Conservation (phyloP, 257 asterid species). For the Capsicum baccatum region DNA sequence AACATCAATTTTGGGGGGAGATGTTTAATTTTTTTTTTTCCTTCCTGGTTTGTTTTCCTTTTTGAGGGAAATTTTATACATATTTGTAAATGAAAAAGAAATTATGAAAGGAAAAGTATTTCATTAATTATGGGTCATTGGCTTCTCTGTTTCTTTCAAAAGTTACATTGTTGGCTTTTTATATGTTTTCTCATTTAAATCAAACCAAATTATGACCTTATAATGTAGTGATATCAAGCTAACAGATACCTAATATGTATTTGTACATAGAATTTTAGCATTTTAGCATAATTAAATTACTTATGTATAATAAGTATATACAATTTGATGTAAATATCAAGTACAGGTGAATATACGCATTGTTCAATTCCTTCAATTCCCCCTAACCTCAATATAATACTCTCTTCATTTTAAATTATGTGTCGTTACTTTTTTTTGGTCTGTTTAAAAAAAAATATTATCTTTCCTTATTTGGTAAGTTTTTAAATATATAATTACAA, state of each 20-base stretch:
- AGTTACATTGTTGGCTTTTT: no score
- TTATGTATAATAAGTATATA: neutral
- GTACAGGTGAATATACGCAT: neutral
- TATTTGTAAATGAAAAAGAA: slow-evolving; percentile 26
- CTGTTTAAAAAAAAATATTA: no score
- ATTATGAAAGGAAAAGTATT: neutral
- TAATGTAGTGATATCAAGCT: neutral
- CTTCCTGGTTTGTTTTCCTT: slow-evolving; percentile 16
- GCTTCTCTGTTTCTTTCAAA: neutral
- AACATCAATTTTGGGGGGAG: slow-evolving; percentile 27
- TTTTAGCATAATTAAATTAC: no score
- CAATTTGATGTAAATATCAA: neutral
- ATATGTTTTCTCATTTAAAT: neutral
- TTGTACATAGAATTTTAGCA: no score
- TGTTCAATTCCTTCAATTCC: neutral
- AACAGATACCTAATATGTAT: no score
- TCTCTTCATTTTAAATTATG: no score
- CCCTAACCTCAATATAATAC: neutral
- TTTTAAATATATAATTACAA: no score
- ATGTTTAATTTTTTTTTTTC: neutral
- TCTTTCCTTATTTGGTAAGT: no score
- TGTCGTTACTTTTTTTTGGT: no score
- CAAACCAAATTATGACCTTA: no score
- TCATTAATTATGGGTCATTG: neutral
- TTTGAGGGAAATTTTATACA: slow-evolving; percentile 22